Evolutionary conservation across 2,329 filamentous ascomycete genomes (phyloP).

Genomic region (Ceratocystis destructans): DNA sequence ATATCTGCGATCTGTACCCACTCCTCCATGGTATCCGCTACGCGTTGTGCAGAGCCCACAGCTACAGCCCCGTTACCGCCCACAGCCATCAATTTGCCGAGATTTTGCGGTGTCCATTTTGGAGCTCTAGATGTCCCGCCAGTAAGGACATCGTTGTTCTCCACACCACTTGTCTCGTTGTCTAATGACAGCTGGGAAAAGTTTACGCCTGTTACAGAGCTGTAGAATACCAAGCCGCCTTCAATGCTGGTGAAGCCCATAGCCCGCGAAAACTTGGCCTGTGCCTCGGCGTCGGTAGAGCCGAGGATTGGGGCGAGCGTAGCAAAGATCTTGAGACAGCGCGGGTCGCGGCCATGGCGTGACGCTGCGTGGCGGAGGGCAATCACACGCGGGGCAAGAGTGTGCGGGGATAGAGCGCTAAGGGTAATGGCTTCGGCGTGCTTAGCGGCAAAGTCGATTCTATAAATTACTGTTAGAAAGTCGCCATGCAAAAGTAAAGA

Average conservation of each 20-base stretch:
- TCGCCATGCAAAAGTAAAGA: background rate
- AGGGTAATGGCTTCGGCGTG: slow-evolving; percentile 54
- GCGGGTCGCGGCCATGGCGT: slow-evolving; percentile 38
- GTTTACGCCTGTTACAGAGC: slow-evolving; percentile 55
- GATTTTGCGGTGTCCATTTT: slow-evolving; percentile 27
- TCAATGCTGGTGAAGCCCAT: slow-evolving; percentile 41
- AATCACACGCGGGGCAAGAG: slow-evolving; percentile 41
- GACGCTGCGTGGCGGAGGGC: slow-evolving; percentile 41
- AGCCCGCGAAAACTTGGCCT: slow-evolving; percentile 36
- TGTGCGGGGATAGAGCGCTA: slow-evolving; percentile 41
- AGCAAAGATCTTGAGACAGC: slow-evolving; percentile 46
- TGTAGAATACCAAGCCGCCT: slow-evolving; percentile 50
- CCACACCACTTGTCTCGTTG: slow-evolving; percentile 38
- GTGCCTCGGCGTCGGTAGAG: slow-evolving; percentile 45
- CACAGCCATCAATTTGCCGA: slow-evolving; percentile 27
- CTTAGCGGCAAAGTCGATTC: slow-evolving; percentile 46
- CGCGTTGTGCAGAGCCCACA: slow-evolving; percentile 25
- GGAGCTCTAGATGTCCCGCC: slow-evolving; percentile 38
- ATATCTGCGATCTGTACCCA: slow-evolving; percentile 42
- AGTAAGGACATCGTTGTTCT: slow-evolving; percentile 19
- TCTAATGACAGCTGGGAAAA: slow-evolving; percentile 47
- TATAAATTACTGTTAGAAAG: slow-evolving; percentile 26
- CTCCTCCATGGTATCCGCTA: slow-evolving; percentile 27
- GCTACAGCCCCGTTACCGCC: slow-evolving; percentile 25
- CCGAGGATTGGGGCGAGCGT: slow-evolving; percentile 46